Base-by-base conservation (phyloP, 1,284 basidiomycete species). In the Microbotryum lychnidis-dioicae region DNA sequence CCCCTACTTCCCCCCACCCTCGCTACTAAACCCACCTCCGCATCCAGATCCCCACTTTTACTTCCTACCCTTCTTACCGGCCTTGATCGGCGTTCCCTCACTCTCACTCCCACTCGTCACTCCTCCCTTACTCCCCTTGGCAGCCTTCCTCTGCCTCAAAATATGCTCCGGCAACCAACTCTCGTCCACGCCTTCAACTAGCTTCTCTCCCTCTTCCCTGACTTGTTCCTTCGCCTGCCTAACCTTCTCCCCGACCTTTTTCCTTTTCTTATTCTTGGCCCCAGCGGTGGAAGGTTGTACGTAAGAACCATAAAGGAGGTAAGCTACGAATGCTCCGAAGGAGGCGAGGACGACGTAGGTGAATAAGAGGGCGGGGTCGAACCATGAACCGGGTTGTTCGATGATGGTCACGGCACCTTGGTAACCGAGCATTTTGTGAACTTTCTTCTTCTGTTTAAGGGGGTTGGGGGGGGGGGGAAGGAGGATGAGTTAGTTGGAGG, bases 101-200 rank as follows among this genome's bases (percentile, higher is more conserved):
- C 61, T 63, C 57, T 57, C 58, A 12, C 57, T 58, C 18, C 56
- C 58, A 12, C 62, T 57, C 29, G 47, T 58, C 29, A 42, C 55
- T 6, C 62, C 44, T 33, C 20, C 51, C 20, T 45, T n/a, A 45
- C 6, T 1, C 21, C 21, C 52, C 21, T 37, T 49, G 4, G 25
- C 27, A 16, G 33, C 49, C 49, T 59, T 61, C 25, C 58, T 46
- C 16, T 55, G 45, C 52, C 54, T 58, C 25, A 66, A 50, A 29
- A 68, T 66, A 27, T 69, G 67, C 21, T 62, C 58, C 21, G 69
- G 69, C 48, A 70, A 67, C 68, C 67, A 70, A 16, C 62, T 55
- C 48, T 61, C 60, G 18, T 66, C 67, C 21, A 60, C 33, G 2
- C 45, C 48, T n/a, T 64, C 49, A 18, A 54, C 56, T 14, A 55